Percentiles rank a stretch among this genome's conserved stretches.
phyloP scores from a whole-genome alignment of 2,329 filamentous ascomycete genomes.

The Cryphonectria radicalis region DNA sequence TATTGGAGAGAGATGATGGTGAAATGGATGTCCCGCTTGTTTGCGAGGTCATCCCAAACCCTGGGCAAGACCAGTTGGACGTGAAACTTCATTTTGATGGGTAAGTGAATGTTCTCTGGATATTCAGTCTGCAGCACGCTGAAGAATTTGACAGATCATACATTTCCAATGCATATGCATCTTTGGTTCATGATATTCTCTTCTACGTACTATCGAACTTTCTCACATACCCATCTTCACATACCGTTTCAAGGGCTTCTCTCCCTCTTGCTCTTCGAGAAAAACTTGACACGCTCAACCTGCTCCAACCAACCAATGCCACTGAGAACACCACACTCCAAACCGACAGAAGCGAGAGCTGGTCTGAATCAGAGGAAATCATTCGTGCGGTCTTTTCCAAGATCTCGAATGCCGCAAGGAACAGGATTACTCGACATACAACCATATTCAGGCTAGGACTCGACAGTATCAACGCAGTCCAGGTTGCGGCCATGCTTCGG shows the following conservation, averaged over 20 bases:
- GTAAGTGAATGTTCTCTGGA: conserved; percentile 37
- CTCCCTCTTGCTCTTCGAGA: conserved; percentile 20
- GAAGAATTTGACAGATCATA: conserved; percentile 29
- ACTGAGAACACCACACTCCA: not conserved
- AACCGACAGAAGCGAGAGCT: conserved; percentile 37
- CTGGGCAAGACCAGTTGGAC: conserved; percentile 54
- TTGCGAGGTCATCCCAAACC: conserved; percentile 70
- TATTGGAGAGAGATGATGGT: conserved; percentile 58
- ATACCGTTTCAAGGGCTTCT: not conserved
- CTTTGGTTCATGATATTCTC: conserved; percentile 25
- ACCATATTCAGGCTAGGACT: conserved; percentile 88
- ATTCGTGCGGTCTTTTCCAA: conserved; percentile 62
- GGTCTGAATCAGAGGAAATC: conserved; percentile 54
- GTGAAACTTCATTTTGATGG: conserved; percentile 67
- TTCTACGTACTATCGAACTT: conserved; percentile 17
- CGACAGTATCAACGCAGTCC: conserved; percentile 86
- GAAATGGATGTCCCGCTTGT: conserved; percentile 79
- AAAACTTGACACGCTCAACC: conserved; percentile 16
- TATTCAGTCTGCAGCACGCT: conserved; percentile 5
- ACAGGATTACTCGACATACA: conserved; percentile 60
- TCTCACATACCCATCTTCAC: conserved; percentile 26
- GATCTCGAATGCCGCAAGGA: conserved; percentile 57
- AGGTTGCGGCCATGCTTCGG: conserved; percentile 72
- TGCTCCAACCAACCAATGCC: not conserved
- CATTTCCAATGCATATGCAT: conserved; percentile 19